A percentile compares a stretch with the other conserved stretches of the same genome.
Conservation (phyloP, 352 stramenopile species). For the Phytophthora nicotianae region DNA sequence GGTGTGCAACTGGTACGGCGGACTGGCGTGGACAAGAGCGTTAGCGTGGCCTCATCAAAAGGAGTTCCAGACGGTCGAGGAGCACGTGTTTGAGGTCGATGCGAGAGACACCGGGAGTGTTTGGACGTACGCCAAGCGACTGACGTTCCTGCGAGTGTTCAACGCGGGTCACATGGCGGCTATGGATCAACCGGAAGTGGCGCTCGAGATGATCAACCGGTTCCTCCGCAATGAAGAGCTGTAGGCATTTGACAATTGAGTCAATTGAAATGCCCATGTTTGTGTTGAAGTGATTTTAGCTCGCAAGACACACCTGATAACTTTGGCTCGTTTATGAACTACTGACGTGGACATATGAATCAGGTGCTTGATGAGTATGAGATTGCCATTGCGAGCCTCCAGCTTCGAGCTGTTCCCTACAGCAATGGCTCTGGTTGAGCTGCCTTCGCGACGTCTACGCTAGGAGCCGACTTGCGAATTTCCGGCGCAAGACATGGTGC, state of each 20-base stretch:
- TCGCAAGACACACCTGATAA: slow-evolving; percentile 19
- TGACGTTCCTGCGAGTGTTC: slow-evolving; percentile 60
- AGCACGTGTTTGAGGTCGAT: slow-evolving; percentile 24
- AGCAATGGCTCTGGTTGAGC: too few relatives aligned
- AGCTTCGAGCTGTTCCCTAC: neutral
- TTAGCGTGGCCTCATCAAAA: slow-evolving; percentile 90
- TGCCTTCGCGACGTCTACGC: too few relatives aligned
- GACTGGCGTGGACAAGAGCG: slow-evolving; percentile 91
- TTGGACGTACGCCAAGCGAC: slow-evolving; percentile 19
- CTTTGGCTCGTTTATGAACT: slow-evolving; percentile 16
- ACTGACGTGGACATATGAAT: slow-evolving; percentile 18
- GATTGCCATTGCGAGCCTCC: slow-evolving; percentile 6
- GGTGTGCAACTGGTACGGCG: slow-evolving; percentile 97
- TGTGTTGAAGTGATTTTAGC: slow-evolving; percentile 10
- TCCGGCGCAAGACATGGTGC: slow-evolving; percentile 2
- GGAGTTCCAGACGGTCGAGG: slow-evolving; percentile 72
- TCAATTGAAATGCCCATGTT: neutral
- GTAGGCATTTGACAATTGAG: slow-evolving; percentile 7
- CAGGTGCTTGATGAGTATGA: neutral
- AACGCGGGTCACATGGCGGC: slow-evolving; percentile 62
- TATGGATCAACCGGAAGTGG: slow-evolving; percentile 48
- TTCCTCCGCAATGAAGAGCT: slow-evolving; percentile 50
- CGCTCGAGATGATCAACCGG: slow-evolving; percentile 59
- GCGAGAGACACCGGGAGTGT: slow-evolving; percentile 15
- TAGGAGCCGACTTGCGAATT: neutral